These are phyloP conservation scores for Ashbya aceris DNA, from an alignment of 1,139 yeast genomes.

Conservation along the genomic window DNA sequence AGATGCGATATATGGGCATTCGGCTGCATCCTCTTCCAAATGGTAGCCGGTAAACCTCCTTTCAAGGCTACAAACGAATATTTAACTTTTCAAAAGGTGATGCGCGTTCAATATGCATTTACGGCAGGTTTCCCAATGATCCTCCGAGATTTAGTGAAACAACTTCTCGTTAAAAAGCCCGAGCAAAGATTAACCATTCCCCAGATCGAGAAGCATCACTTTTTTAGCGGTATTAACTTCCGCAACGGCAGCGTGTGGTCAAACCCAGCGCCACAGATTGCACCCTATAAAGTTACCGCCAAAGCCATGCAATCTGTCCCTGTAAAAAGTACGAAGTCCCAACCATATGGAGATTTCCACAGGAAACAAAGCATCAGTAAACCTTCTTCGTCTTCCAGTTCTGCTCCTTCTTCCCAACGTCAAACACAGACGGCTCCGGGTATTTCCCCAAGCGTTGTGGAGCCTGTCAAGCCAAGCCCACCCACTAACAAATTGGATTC, in stretches of 20 bases:
- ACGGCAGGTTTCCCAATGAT: slow-evolving; percentile 71
- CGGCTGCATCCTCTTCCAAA: slow-evolving; percentile 87
- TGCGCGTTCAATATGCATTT: slow-evolving; percentile 71
- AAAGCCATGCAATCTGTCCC: slow-evolving; percentile 38
- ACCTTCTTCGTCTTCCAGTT: slow-evolving; percentile 7
- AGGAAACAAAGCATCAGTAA: not conserved
- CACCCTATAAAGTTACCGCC: slow-evolving; percentile 55
- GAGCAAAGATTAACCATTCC: slow-evolving; percentile 57
- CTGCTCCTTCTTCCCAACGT: slow-evolving; percentile 15
- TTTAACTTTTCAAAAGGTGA: slow-evolving; percentile 86
- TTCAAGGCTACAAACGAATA: slow-evolving; percentile 95
- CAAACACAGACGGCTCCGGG: slow-evolving; percentile 15
- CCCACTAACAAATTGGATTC: slow-evolving; percentile 15
- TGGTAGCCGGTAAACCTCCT: slow-evolving; percentile 93
- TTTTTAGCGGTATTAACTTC: slow-evolving; percentile 64
- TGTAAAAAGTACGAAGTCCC: slow-evolving; percentile 13
- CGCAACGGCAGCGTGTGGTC: slow-evolving; percentile 57
- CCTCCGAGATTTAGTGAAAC: slow-evolving; percentile 61
- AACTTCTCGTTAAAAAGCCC: slow-evolving; percentile 58
- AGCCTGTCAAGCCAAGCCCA: not conserved
- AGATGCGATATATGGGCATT: slow-evolving; percentile 94
- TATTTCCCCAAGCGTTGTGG: slow-evolving; percentile 5
- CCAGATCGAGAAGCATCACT: slow-evolving; percentile 68
- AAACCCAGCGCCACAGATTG: slow-evolving; percentile 60
- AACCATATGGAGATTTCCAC: not conserved